phyloP scores from a whole-genome alignment of 768 basidiomycete species.

The Daedaleopsis sinensis region DNA sequence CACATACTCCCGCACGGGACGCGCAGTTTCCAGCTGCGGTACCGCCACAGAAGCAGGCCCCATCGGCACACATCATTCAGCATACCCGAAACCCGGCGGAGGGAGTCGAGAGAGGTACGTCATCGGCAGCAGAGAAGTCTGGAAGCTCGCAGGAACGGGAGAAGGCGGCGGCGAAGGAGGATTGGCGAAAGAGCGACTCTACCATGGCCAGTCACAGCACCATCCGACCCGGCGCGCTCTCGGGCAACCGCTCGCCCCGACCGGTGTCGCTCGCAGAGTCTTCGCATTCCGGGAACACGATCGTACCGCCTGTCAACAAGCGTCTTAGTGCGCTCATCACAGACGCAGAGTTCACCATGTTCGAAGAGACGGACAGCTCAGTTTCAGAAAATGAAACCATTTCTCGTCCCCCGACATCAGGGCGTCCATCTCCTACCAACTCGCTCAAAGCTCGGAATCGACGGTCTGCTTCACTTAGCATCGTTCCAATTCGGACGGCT shows the following conservation, averaged over 20 bases:
- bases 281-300: slow-evolving; percentile 70
- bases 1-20: slow-evolving; percentile 12
- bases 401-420: slow-evolving; percentile 14
- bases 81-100: slow-evolving; percentile 20
- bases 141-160: slow-evolving; percentile 12
- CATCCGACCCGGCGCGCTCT: slow-evolving; percentile 55
- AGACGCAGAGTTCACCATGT: slow-evolving; percentile 67
- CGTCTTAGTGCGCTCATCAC: slow-evolving; percentile 69
- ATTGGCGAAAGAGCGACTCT: slow-evolving; percentile 81
- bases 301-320: slow-evolving; percentile 62
- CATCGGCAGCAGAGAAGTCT: slow-evolving; percentile 3
- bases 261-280: slow-evolving; percentile 83
- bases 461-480: slow-evolving; percentile 67
- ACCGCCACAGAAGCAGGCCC: slow-evolving; percentile 46
- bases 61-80: slow-evolving; percentile 58
- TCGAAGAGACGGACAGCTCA: slow-evolving; percentile 57
- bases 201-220: slow-evolving; percentile 75
- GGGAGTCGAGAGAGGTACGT: not conserved
- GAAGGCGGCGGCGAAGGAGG: slow-evolving; percentile 55
- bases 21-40: slow-evolving; percentile 47
- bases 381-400: slow-evolving; percentile 21
- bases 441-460: slow-evolving; percentile 54
- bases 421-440: slow-evolving; percentile 43
- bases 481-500: slow-evolving; percentile 33
- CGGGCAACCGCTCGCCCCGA: slow-evolving; percentile 49